Evolutionary conservation across 2,329 filamentous ascomycete species (phyloP).

Genomic region (Microcyclosporella mali): DNA sequence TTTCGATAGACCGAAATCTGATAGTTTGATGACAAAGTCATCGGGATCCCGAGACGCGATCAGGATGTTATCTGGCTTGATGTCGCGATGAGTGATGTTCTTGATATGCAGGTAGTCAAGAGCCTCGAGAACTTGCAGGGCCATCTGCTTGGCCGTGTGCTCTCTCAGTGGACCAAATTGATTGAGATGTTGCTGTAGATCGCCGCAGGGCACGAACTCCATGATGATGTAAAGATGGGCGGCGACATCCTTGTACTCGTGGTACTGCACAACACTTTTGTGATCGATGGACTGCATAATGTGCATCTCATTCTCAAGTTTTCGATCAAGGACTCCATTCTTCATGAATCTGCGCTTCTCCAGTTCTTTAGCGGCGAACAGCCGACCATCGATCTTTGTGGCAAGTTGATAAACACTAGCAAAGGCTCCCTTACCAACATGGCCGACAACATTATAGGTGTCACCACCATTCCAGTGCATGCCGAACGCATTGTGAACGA

Average conservation of each 20-base stretch:
- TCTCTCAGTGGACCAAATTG: conserved; percentile 61
- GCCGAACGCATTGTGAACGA: conserved; percentile 45
- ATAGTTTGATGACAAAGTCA: conserved; percentile 72
- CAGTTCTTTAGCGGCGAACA: conserved; percentile 89
- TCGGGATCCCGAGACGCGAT: conserved; percentile 63
- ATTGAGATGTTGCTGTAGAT: conserved; percentile 68
- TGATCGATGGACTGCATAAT: conserved; percentile 87
- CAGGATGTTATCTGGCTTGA: conserved; percentile 97
- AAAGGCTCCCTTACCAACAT: conserved; percentile 90
- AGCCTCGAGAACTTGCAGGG: conserved; percentile 70
- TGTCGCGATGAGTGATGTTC: conserved; percentile 94
- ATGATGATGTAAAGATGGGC: conserved; percentile 90
- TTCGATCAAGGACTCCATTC: conserved; percentile 80
- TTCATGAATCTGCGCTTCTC: conserved; percentile 92
- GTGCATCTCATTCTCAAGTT: conserved; percentile 92
- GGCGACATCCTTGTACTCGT: conserved; percentile 79
- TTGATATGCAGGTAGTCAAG: conserved; percentile 79
- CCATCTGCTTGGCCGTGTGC: conserved; percentile 61
- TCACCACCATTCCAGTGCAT: conserved; percentile 76
- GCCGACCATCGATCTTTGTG: conserved; percentile 71
- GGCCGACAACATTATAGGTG: conserved; percentile 74
- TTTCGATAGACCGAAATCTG: conserved; percentile 94
- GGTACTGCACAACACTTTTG: conserved; percentile 83
- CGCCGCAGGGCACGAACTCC: conserved; percentile 80
- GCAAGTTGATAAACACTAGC: conserved; percentile 89